These are phyloP conservation scores for Yarrowia sp. DNA, from an alignment of 805 yeast genomes.

Conservation along the genomic window DNA sequence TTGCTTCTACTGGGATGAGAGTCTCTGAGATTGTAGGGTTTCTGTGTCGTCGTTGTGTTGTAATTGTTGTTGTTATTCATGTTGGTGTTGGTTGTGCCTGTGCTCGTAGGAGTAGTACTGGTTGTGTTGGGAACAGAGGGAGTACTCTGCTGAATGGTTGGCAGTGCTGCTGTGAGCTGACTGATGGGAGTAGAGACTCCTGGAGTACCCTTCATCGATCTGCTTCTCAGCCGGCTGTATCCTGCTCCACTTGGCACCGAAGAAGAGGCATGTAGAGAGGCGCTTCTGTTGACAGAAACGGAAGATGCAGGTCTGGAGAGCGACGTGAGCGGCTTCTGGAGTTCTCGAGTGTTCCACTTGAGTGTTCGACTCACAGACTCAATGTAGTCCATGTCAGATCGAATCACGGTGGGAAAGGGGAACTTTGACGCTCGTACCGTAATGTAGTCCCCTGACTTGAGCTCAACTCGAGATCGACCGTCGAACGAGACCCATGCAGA, in stretches of 20 bases:
- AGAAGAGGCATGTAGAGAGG: slow-evolving; percentile 3
- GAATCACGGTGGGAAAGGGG: slow-evolving; percentile 87
- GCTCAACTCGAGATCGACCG: slow-evolving; percentile 80
- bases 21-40: slow-evolving; percentile 10
- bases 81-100: background rate
- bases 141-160: slow-evolving; percentile 19
- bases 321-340: slow-evolving; percentile 69
- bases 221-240: slow-evolving; percentile 7
- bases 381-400: slow-evolving; percentile 61
- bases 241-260: slow-evolving; percentile 11
- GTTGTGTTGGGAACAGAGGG: background rate
- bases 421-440: slow-evolving; percentile 77
- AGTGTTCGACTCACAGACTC: slow-evolving; percentile 82
- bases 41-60: background rate
- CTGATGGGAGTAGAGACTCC: slow-evolving; percentile 5
- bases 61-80: background rate
- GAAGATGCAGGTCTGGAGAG: slow-evolving; percentile 40
- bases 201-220: slow-evolving; percentile 20
- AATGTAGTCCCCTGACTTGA: slow-evolving; percentile 77
- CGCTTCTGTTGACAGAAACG: slow-evolving; percentile 19
- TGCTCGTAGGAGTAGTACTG: background rate
- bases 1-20: background rate
- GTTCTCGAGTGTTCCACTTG: slow-evolving; percentile 88
- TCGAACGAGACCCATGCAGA: slow-evolving; percentile 97
- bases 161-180: slow-evolving; percentile 13